Evolutionary conservation across 2,329 filamentous ascomycete genomes (phyloP).

Genomic region (Esteya vermicola): DNA sequence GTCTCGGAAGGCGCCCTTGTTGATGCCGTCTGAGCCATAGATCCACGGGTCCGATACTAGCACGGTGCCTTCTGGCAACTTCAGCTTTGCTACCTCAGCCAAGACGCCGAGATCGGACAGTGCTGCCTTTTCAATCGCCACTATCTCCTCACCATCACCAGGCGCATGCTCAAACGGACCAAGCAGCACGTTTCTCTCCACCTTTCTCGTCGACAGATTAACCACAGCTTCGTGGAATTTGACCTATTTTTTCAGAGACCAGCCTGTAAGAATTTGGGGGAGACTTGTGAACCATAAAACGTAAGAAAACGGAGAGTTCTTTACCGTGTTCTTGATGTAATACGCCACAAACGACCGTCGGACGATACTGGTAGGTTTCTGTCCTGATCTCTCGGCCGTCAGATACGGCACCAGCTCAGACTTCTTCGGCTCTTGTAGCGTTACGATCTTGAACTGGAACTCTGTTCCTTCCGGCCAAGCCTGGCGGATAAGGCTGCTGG

Average conservation of each 20-base stretch:
- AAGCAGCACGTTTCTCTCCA: constrained; percentile 19
- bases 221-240: constrained; percentile 46
- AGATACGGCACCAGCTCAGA: constrained; percentile 34
- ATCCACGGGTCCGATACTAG: constrained; percentile 51
- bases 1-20: constrained; percentile 6
- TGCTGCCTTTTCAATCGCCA: constrained; percentile 39
- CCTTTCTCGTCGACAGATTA: constrained; percentile 13
- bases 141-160: constrained; percentile 44
- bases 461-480: constrained; percentile 40
- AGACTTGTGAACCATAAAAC: too few species aligned
- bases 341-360: constrained; percentile 42
- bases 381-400: constrained; percentile 28
- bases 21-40: constrained; percentile 36
- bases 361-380: constrained; percentile 23
- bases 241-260: constrained; percentile 12
- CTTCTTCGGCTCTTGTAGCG: constrained; percentile 43
- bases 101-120: constrained; percentile 41
- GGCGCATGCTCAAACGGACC: constrained; percentile 35
- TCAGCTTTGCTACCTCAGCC: constrained; percentile 44
- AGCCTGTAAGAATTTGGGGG: not conserved
- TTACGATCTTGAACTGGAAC: constrained; percentile 49
- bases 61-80: constrained; percentile 43
- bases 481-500: constrained; percentile 31
- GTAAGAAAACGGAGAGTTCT: not conserved
- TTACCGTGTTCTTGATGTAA: constrained; percentile 43